phyloP scores from a whole-genome alignment of 306 rosid genomes.

The Albizia julibrissin region DNA sequence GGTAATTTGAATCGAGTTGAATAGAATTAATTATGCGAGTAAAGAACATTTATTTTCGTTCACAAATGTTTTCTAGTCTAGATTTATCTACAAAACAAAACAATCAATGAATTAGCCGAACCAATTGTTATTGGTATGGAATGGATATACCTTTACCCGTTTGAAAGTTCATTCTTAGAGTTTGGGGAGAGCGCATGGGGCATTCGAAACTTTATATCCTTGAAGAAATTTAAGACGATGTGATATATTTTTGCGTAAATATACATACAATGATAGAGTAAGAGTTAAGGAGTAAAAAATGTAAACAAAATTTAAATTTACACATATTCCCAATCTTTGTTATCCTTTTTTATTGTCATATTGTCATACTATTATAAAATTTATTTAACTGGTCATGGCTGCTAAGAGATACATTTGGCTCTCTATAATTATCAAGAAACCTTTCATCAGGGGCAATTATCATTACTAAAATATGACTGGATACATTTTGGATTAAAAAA shows the following conservation, averaged over 20 bases:
- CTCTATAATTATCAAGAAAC: not conserved
- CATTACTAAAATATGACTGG: not conserved
- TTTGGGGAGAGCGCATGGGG: not conserved
- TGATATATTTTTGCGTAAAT: not conserved
- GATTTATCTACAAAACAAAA: not conserved
- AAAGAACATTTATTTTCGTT: not conserved
- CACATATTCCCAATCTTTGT: not conserved
- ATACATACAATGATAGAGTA: not conserved
- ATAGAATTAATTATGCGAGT: no score
- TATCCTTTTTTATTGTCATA: not conserved
- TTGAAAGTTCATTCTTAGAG: not conserved
- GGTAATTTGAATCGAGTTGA: no score
- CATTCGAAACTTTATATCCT: not conserved
- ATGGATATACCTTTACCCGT: not conserved
- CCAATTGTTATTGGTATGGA: not conserved
- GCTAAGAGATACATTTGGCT: not conserved
- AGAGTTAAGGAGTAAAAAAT: not conserved
- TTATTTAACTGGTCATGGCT: not conserved
- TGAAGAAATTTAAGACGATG: not conserved
- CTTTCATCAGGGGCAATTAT: not conserved
- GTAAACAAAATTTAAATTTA: not conserved
- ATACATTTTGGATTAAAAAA: not conserved
- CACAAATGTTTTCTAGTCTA: not conserved
- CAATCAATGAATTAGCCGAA: not conserved
- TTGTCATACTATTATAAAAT: not conserved